These are phyloP conservation scores for Wickerhamomyces silvicola DNA, from an alignment of 805 yeast genomes.

Conservation along the genomic window DNA sequence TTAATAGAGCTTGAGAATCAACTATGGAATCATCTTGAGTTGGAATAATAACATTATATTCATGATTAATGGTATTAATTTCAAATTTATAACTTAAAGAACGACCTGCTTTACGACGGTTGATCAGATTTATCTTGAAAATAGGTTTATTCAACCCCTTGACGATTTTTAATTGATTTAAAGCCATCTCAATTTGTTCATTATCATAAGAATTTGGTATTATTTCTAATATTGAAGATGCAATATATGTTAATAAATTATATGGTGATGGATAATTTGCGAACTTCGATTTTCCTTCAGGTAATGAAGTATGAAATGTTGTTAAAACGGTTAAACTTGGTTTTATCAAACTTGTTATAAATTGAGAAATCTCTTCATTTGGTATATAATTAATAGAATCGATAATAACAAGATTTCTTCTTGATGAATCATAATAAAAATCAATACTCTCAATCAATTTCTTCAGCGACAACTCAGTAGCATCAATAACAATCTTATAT, in stretches of 20 bases:
- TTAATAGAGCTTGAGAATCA: constrained; percentile 50
- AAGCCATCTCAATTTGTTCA: constrained; percentile 42
- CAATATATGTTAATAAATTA: constrained; percentile 58
- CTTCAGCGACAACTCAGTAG: constrained; percentile 23
- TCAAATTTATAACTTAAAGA: constrained; percentile 49
- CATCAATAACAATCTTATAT: constrained; percentile 46
- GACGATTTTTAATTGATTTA: constrained; percentile 41
- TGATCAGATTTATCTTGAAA: constrained; percentile 49
- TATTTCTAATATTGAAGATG: constrained; percentile 66
- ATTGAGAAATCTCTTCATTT: constrained; percentile 37
- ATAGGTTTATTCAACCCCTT: constrained; percentile 39
- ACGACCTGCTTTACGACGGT: constrained; percentile 82
- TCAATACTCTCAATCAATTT: constrained; percentile 21
- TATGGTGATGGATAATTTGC: constrained; percentile 47
- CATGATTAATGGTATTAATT: constrained; percentile 44
- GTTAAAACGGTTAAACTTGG: constrained; percentile 42
- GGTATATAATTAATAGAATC: constrained; percentile 64
- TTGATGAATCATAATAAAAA: constrained; percentile 6
- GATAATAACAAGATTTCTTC: constrained; percentile 44
- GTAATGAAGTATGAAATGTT: constrained; percentile 38
- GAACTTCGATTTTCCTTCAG: constrained; percentile 24
- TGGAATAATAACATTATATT: constrained; percentile 25
- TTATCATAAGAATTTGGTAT: constrained; percentile 33
- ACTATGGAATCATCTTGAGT: constrained; percentile 21
- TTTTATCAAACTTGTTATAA: constrained; percentile 43